Percentiles rank a stretch among this genome's conserved stretches.
These are phyloP conservation scores for Carex parvula DNA, from an alignment of 176 grass and related monocot species.

Conservation along the genomic window DNA sequence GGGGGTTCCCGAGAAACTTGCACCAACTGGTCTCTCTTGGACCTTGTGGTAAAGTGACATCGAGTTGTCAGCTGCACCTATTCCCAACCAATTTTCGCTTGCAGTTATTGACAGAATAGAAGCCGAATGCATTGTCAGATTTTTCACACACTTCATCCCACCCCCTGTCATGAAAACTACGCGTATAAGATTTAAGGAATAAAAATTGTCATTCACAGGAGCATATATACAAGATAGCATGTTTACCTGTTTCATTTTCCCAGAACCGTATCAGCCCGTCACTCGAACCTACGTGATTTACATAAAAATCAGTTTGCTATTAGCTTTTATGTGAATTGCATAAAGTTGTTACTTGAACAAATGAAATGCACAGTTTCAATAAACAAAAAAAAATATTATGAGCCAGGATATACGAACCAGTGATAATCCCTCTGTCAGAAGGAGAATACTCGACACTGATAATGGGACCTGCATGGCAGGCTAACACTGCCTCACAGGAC, in stretches of 20 bases:
- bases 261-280: conserved; percentile 96
- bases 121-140: conserved; percentile 73
- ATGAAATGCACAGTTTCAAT: conserved; percentile 15
- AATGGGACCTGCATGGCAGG: conserved; percentile 96
- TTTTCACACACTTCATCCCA: conserved; percentile 94
- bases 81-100: conserved; percentile 91
- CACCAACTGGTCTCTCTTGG: conserved; percentile 78
- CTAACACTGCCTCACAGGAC: conserved; percentile 88
- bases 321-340: conserved; percentile 9
- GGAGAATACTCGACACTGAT: conserved; percentile 85
- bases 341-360: not conserved
- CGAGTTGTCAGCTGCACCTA: conserved; percentile 96
- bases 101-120: conserved; percentile 85
- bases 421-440: conserved; percentile 95
- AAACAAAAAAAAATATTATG: not conserved
- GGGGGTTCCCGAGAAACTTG: conserved; percentile 62
- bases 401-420: conserved; percentile 51
- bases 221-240: not conserved
- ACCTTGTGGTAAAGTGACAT: conserved; percentile 96
- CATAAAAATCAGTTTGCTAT: conserved; percentile 36
- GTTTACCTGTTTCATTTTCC: conserved; percentile 96
- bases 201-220: conserved; percentile 21
- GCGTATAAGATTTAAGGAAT: conserved; percentile 11
- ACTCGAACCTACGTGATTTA: conserved; percentile 52
- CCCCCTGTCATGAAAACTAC: conserved; percentile 19